Conservation (phyloP, 1,284 basidiomycete genomes). For the Takashimella tepidaria region DNA sequence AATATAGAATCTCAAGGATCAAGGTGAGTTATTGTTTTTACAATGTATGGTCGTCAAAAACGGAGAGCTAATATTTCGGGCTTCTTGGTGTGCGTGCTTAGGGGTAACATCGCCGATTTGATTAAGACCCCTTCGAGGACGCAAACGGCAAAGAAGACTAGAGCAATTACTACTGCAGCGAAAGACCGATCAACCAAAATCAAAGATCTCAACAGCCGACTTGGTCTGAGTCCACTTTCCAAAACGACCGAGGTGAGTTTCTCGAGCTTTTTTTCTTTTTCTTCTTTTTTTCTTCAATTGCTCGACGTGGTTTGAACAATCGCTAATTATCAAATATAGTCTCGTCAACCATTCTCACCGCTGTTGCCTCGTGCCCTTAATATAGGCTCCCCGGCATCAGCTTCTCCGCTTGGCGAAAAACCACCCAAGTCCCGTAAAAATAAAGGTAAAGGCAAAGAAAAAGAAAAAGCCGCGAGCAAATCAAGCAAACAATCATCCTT, state of each 20-base stretch:
- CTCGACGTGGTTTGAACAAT: too few species aligned
- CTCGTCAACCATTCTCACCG: constrained; percentile 33
- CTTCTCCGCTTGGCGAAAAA: constrained; percentile 3
- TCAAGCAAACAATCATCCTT: too few species aligned
- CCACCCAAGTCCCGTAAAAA: constrained; percentile 2
- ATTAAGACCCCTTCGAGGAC: constrained; percentile 47
- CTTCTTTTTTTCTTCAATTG: too few species aligned
- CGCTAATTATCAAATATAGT: too few species aligned
- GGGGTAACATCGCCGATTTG: constrained; percentile 41
- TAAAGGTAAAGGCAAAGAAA: constrained; percentile 8
- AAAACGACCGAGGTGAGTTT: constrained; percentile 21
- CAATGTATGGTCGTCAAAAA: not conserved
- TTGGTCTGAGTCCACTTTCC: constrained; percentile 29
- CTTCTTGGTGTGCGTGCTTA: constrained; percentile 6
- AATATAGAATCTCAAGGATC: constrained; percentile 25
- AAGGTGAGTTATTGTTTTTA: constrained; percentile 13
- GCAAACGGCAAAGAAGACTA: constrained; percentile 44
- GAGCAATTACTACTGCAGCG: constrained; percentile 31
- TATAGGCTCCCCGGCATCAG: constrained; percentile 8
- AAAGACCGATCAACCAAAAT: constrained; percentile 35
- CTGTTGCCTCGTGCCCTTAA: constrained; percentile 32
- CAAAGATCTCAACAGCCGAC: constrained; percentile 26
- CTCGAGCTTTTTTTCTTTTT: too few species aligned
- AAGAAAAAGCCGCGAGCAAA: constrained; percentile 15
- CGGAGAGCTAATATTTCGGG: not conserved